A percentile compares a stretch with the other conserved stretches of the same genome.
phyloP scores from a whole-genome alignment of 164 flowering plant species.

The Dillenia suffruticosa region DNA sequence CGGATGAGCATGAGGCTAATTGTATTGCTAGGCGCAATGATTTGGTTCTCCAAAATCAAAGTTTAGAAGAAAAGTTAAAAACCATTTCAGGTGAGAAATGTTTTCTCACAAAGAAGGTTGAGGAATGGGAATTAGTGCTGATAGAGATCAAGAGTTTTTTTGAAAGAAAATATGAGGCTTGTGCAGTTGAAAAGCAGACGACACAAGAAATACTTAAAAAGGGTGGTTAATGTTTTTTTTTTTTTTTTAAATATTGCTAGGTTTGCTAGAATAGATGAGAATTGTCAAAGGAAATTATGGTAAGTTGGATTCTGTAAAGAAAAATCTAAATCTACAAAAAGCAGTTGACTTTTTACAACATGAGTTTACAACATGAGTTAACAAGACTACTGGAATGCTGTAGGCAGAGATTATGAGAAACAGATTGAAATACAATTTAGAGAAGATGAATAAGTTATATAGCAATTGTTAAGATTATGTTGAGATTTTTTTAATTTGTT shows the following conservation, averaged over 20 bases:
- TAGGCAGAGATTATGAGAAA: slow-evolving; percentile 17
- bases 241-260: slow-evolving; percentile 35
- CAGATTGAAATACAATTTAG: no score
- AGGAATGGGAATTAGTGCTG: slow-evolving; percentile 42
- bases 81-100: slow-evolving; percentile 43
- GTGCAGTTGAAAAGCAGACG: slow-evolving; percentile 42
- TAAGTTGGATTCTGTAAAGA: slow-evolving; percentile 29
- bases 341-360: slow-evolving; percentile 27
- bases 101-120: slow-evolving; percentile 42
- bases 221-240: no score
- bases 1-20: slow-evolving; percentile 39
- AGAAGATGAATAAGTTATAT: no score
- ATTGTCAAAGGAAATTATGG: slow-evolving; percentile 29
- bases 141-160: slow-evolving; percentile 38
- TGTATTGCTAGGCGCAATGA: slow-evolving; percentile 43
- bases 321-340: slow-evolving; percentile 43
- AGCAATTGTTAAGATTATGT: no score
- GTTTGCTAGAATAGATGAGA: slow-evolving; percentile 47
- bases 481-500: no score
- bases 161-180: slow-evolving; percentile 44
- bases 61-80: slow-evolving; percentile 47
- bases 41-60: slow-evolving; percentile 42
- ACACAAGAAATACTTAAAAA: slow-evolving; percentile 39
- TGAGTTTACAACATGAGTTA: slow-evolving; percentile 48
- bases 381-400: slow-evolving; percentile 31